Evolutionary conservation across 345 rosid species (phyloP).

Genomic region (Aquilaria malaccensis): DNA sequence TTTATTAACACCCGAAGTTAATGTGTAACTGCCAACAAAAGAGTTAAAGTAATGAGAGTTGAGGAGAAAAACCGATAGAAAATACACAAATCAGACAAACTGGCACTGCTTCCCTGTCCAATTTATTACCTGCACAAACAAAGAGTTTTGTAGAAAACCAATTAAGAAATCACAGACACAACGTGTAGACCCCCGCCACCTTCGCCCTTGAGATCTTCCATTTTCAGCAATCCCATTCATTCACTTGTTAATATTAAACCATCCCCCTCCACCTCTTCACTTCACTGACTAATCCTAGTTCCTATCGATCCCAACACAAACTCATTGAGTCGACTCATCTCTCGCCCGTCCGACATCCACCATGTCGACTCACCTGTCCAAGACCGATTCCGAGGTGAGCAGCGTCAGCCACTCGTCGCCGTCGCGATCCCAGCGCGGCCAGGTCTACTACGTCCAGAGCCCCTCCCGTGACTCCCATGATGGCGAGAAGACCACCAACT

Average conservation of each 20-base stretch:
- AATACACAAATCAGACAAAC: neutral
- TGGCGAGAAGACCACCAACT: constrained; percentile 60
- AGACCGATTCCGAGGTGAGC: constrained; percentile 63
- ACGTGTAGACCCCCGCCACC: constrained; percentile 23
- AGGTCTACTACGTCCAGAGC: constrained; percentile 69
- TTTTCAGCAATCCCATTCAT: neutral
- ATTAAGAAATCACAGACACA: constrained; percentile 25
- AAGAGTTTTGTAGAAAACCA: constrained; percentile 15
- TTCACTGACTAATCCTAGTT: neutral
- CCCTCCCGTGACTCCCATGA: constrained; percentile 70
- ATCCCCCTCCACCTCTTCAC: neutral
- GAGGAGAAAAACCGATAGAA: neutral
- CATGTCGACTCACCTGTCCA: constrained; percentile 41
- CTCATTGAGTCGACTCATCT: constrained; percentile 26
- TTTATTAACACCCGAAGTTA: too few relatives aligned
- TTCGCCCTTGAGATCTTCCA: constrained; percentile 20
- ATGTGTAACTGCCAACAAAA: too few relatives aligned
- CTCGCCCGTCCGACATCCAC: constrained; percentile 8
- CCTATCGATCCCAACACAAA: neutral
- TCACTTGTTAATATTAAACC: neutral
- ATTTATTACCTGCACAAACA: constrained; percentile 27
- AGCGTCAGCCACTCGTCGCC: constrained; percentile 56
- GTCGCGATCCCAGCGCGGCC: constrained; percentile 35
- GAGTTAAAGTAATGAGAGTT: too few relatives aligned
- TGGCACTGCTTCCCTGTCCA: constrained; percentile 8